Conservation (phyloP, 179 eudicot genomes). For the Beta lomatogona region DNA sequence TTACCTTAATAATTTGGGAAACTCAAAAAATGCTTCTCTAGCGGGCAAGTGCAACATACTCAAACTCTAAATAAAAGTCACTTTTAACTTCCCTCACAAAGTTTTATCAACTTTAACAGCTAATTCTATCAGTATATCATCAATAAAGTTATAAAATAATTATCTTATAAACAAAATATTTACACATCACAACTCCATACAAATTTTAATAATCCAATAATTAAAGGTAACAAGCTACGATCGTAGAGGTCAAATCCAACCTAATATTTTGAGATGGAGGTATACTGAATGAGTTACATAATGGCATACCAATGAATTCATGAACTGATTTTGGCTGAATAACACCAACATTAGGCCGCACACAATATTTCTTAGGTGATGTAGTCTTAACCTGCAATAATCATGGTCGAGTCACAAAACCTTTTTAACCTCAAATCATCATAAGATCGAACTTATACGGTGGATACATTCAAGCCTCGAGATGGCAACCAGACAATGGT, state of each 20-base stretch:
- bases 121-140: not conserved
- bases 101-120: not conserved
- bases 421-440: not conserved
- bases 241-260: not conserved
- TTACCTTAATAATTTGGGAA: conserved; percentile 1
- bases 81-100: not conserved
- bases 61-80: not conserved
- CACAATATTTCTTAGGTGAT: conserved; percentile 75
- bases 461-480: not conserved
- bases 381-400: conserved; percentile 77
- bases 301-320: conserved; percentile 61
- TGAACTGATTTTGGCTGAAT: conserved; percentile 51
- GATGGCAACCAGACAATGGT: not conserved
- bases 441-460: not conserved
- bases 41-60: not conserved
- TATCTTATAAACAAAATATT: not conserved
- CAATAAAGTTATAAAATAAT: not conserved
- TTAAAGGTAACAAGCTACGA: not conserved
- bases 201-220: not conserved
- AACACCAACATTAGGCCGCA: conserved; percentile 73
- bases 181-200: too few relatives aligned
- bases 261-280: not conserved
- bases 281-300: not conserved
- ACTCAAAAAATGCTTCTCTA: not conserved
- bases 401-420: conserved; percentile 6